Evolutionary conservation across 2,329 filamentous ascomycete species (phyloP), one percentile per base, ranked within the genome.

Genomic region (Aspergillus japonicus): DNA sequence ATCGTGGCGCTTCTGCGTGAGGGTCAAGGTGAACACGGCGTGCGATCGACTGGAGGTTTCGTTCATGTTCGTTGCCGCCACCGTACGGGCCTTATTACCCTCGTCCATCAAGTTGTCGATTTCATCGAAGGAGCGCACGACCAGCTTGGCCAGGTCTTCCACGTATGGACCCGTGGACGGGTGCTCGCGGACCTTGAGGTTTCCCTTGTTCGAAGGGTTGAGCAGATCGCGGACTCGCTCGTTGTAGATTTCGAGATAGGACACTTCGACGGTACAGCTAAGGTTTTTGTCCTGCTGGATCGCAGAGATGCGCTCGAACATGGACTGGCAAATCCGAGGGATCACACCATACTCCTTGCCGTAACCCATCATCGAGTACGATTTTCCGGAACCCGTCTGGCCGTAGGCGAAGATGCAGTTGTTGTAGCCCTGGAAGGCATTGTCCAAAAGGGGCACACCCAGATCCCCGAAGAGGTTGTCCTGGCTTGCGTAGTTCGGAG

Each of bases 291-390:
- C 92, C 67, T 89, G 84, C 63, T 85, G 81, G 69, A 94, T 82
- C 52, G 80, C 79, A 26, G 81, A 80, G 72, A 99, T 99, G 64
- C 94, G 85, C 72, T 89, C 86, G 75, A 99, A 99, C 92, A 99
- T 98, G 71, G 96, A 89, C 80, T 95, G 91, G 76, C 95, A 99
- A 79, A 99, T 99, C 71, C 88, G 90, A 50, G 96, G 95, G 63
- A 98, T 98, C 64, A 99, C 95, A 75, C 95, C 95, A 59, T 92
- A 86, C 72, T 99, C 94, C 71, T 94, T 89, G 56, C 95, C 95
- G 78, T 98, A 99, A 52, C 95, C 95, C 95, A 99, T 99, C 94
- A 99, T 99, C 33, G 93, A 97, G 77, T 99, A 99, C 16, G 92
- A 97, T 80, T 99, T 99, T 78, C 95, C 95, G 1, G 95, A 98